Evolutionary conservation across 2,329 filamentous ascomycete species (phyloP).

Genomic region (Monilinia fructigena): DNA sequence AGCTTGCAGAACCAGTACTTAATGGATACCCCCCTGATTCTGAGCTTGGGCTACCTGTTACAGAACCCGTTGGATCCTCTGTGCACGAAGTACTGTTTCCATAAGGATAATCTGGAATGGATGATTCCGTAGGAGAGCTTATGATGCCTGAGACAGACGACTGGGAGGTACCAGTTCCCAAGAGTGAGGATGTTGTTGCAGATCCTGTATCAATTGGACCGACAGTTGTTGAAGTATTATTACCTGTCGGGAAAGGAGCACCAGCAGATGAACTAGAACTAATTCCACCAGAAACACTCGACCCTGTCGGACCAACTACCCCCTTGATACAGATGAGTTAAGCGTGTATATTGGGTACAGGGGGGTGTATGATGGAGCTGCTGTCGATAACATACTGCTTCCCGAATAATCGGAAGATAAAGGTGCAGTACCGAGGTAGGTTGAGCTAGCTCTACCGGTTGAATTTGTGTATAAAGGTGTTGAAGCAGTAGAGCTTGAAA

Average conservation of each 20-base stretch:
- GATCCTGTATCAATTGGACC: conserved; percentile 24
- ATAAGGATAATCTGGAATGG: conserved; percentile 25
- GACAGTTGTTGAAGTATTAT: conserved; percentile 16
- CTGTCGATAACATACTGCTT: conserved; percentile 16
- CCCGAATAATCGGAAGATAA: conserved; percentile 6
- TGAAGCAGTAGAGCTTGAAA: conserved; percentile 7
- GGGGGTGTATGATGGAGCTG: conserved; percentile 11
- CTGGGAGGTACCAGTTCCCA: conserved; percentile 22
- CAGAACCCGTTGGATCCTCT: conserved; percentile 2
- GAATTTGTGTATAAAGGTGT: conserved; percentile 18
- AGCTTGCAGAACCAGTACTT: conserved; percentile 3
- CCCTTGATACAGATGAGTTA: conserved; percentile 4
- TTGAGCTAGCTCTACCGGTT: conserved; percentile 8
- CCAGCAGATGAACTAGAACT: not conserved
- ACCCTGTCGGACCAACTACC: not conserved
- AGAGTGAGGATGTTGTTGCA: conserved; percentile 12
- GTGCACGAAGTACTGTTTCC: conserved; percentile 10
- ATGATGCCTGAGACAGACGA: conserved; percentile 23
- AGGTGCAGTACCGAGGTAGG: conserved; percentile 10
- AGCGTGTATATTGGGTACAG: conserved; percentile 3
- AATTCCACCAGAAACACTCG: conserved; percentile 13
- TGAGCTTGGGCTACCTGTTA: conserved; percentile 1
- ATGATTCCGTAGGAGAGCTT: conserved; percentile 15
- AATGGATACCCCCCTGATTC: conserved; percentile 1
- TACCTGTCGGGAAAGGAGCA: conserved; percentile 25